These are phyloP conservation scores for Amanita jacksonii DNA, from an alignment of 768 basidiomycete species.

Conservation along the genomic window DNA sequence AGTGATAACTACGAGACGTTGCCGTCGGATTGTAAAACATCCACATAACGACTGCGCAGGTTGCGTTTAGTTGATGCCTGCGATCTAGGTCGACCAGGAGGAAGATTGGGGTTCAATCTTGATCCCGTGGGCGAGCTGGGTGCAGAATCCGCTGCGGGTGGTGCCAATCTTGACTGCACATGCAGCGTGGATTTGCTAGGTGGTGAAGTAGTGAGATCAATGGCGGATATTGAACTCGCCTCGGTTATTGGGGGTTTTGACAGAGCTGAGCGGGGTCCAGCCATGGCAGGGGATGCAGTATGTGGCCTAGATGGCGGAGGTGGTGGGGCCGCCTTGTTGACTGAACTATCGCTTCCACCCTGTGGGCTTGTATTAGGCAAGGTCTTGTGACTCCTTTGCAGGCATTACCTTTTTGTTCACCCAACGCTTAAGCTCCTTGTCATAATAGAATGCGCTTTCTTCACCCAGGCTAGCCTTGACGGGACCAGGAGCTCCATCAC, in stretches of 20 bases:
- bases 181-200: conserved; percentile 44
- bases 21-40: conserved; percentile 65
- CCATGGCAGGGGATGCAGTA: conserved; percentile 70
- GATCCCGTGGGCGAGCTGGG: conserved; percentile 38
- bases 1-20: conserved; percentile 16
- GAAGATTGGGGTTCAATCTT: conserved; percentile 38
- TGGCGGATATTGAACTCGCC: conserved; percentile 32
- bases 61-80: conserved; percentile 60
- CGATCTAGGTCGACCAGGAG: conserved; percentile 44
- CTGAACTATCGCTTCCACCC: conserved; percentile 47
- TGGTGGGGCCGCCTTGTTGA: conserved; percentile 45
- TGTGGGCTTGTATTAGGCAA: conserved; percentile 17
- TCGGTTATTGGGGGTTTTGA: conserved; percentile 32
- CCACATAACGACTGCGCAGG: conserved; percentile 78
- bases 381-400: background rate
- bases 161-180: conserved; percentile 57
- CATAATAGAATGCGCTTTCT: conserved; percentile 83
- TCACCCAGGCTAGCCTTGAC: conserved; percentile 91
- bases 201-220: conserved; percentile 47
- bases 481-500: conserved; percentile 57
- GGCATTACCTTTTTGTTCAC: conserved; percentile 78
- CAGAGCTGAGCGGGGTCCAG: conserved; percentile 21
- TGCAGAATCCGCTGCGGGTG: conserved; percentile 41
- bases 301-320: conserved; percentile 81
- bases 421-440: conserved; percentile 93